phyloP scores from a whole-genome alignment of 352 stramenopile species.

The Lagenidium giganteum region DNA sequence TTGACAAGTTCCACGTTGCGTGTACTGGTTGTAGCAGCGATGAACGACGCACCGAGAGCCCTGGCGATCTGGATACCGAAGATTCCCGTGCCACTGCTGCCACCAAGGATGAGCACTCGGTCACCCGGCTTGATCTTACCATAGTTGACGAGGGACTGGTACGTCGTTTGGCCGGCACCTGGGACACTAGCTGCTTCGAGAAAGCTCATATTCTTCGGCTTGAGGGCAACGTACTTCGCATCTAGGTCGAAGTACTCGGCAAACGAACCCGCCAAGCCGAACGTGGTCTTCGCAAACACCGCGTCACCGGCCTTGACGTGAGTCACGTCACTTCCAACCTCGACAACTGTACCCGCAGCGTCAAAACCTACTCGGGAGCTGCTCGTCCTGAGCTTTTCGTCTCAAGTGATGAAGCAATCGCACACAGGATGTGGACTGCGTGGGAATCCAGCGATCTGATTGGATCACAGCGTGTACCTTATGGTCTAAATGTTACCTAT shows the following conservation, averaged over 20 bases:
- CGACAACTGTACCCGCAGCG: constrained; percentile 23
- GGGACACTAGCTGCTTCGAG: constrained; percentile 32
- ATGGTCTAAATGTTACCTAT: no score
- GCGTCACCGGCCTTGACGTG: no score
- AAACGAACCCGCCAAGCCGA: no score
- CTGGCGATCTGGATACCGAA: constrained; percentile 4
- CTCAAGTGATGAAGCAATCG: no score
- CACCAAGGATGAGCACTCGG: neutral
- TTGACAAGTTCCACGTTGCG: constrained; percentile 31
- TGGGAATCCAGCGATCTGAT: no score
- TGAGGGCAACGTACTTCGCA: constrained; percentile 31
- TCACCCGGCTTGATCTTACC: constrained; percentile 32
- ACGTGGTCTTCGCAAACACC: no score
- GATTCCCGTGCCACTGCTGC: neutral
- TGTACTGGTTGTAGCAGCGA: constrained; percentile 26
- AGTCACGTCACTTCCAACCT: constrained; percentile 23
- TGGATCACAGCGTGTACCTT: constrained; percentile 16
- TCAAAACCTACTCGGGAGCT: constrained; percentile 34
- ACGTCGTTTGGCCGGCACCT: constrained; percentile 25
- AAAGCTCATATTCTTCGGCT: constrained; percentile 36
- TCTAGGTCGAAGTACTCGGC: no score
- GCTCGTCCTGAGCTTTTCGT: constrained; percentile 6
- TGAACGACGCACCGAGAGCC: constrained; percentile 20
- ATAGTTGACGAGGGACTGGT: constrained; percentile 27
- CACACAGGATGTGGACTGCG: no score